phyloP scores from a whole-genome alignment of 2,329 filamentous ascomycete species.

The Venturia asperata region DNA sequence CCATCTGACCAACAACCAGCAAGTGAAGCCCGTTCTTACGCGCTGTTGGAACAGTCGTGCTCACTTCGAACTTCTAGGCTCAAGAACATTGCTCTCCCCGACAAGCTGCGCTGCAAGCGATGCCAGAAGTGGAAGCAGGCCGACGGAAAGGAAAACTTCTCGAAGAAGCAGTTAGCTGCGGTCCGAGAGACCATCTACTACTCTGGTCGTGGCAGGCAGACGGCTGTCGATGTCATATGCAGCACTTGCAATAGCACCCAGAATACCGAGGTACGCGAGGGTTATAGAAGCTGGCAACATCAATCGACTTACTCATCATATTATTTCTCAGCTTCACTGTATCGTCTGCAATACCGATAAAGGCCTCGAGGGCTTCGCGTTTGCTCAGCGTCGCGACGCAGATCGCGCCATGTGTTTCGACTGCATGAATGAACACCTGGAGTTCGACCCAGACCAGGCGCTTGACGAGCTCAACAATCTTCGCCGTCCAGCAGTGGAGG shows the following conservation, averaged over 20 bases:
- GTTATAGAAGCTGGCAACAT: too few relatives aligned
- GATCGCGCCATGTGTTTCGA: slow-evolving; percentile 35
- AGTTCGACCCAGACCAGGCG: slow-evolving; percentile 29
- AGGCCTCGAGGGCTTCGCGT: slow-evolving; percentile 44
- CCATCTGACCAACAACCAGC: background rate
- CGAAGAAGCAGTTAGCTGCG: slow-evolving; percentile 42
- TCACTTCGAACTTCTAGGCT: slow-evolving; percentile 22
- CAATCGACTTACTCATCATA: background rate
- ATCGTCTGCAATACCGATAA: slow-evolving; percentile 41
- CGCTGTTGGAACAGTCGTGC: background rate
- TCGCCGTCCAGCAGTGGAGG: background rate
- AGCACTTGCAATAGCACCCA: slow-evolving; percentile 38
- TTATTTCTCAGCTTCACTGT: slow-evolving; percentile 42
- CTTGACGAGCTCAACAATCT: background rate
- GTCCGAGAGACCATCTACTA: slow-evolving; percentile 23
- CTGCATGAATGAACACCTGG: slow-evolving; percentile 35
- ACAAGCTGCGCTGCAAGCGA: slow-evolving; percentile 38
- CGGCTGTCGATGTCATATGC: slow-evolving; percentile 34
- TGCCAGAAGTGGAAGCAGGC: slow-evolving; percentile 37
- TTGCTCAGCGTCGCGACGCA: slow-evolving; percentile 40
- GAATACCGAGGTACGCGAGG: background rate
- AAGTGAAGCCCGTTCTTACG: background rate
- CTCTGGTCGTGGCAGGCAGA: slow-evolving; percentile 21
- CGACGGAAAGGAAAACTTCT: slow-evolving; percentile 32
- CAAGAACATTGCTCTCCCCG: slow-evolving; percentile 23